A percentile compares a stretch with the other conserved stretches of the same genome.
Evolutionary conservation across 2,329 filamentous ascomycete species (phyloP).

Genomic region (Aspergillus vadensis): DNA sequence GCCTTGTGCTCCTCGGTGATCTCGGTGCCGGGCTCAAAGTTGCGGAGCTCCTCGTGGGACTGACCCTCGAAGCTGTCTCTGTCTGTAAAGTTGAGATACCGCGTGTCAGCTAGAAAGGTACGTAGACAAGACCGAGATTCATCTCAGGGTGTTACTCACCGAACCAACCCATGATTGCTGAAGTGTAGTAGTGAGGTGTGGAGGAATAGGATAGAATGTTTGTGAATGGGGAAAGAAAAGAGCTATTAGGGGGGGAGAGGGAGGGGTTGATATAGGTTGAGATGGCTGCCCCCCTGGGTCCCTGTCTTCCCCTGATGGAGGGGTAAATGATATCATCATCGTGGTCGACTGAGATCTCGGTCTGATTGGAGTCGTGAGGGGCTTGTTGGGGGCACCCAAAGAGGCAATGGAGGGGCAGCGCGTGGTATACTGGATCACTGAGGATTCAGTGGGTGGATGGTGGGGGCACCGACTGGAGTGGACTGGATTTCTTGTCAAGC

Average conservation of each 20-base stretch:
- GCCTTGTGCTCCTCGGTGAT: slow-evolving; percentile 54
- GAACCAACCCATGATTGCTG: slow-evolving; percentile 22
- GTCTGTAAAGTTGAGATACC: too few species aligned
- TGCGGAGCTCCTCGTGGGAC: too few species aligned
- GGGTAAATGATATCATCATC: background rate
- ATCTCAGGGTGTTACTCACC: slow-evolving; percentile 4
- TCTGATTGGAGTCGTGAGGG: background rate
- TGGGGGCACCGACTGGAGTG: background rate
- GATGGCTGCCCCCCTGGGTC: background rate
- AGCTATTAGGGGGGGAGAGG: background rate
- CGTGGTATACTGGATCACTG: background rate
- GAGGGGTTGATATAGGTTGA: slow-evolving; percentile 5
- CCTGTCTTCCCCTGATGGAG: background rate
- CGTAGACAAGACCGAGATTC: too few species aligned
- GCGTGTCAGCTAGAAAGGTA: background rate
- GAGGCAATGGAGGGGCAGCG: background rate
- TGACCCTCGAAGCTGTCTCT: too few species aligned
- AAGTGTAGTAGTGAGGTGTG: background rate
- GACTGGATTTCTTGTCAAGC: background rate
- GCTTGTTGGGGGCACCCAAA: background rate
- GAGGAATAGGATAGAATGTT: background rate
- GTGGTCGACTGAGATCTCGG: background rate
- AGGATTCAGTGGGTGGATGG: too few species aligned
- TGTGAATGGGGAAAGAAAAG: background rate
- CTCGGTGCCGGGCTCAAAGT: background rate